Percentiles rank a stretch among this genome's conserved stretches.
Conservation (phyloP, 148 eudicot genomes). For the Diospyros kaki region DNA sequence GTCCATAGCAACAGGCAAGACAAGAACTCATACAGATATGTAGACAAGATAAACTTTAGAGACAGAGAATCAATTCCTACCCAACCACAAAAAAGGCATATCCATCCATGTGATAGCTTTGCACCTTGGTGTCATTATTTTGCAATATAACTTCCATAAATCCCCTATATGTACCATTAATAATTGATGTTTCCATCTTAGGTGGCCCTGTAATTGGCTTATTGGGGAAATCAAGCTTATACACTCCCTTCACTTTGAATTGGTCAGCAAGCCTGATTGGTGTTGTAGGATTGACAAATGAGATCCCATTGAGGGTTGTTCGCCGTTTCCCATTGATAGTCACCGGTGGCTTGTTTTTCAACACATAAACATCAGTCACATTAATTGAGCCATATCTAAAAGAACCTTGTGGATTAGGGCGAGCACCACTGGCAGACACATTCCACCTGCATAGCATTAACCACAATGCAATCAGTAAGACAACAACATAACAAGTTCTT, state of each 20-base stretch:
- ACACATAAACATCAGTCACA: constrained; percentile 78
- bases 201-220: constrained; percentile 69
- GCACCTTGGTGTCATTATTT: constrained; percentile 84
- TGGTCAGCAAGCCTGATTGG: constrained; percentile 93
- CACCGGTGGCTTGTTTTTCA: constrained; percentile 66
- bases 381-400: constrained; percentile 86
- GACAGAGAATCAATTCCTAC: constrained; percentile 36
- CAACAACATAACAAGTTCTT: background rate
- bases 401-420: constrained; percentile 98
- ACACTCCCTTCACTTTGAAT: constrained; percentile 58
- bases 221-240: constrained; percentile 80
- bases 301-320: constrained; percentile 72
- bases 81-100: constrained; percentile 93
- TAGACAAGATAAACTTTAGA: background rate
- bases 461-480: background rate
- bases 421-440: constrained; percentile 97
- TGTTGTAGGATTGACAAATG: constrained; percentile 79
- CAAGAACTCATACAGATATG: background rate
- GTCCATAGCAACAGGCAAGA: background rate
- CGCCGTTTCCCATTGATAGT: constrained; percentile 57
- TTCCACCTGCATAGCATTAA: constrained; percentile 69
- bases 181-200: constrained; percentile 59
- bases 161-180: constrained; percentile 85
- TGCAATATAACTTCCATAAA: constrained; percentile 82
- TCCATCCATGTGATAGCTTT: constrained; percentile 86